Percentiles rank a stretch among this genome's conserved stretches.
Evolutionary conservation across 2,329 filamentous ascomycete genomes (phyloP).

Genomic region (Malbranchea zuffiana): DNA sequence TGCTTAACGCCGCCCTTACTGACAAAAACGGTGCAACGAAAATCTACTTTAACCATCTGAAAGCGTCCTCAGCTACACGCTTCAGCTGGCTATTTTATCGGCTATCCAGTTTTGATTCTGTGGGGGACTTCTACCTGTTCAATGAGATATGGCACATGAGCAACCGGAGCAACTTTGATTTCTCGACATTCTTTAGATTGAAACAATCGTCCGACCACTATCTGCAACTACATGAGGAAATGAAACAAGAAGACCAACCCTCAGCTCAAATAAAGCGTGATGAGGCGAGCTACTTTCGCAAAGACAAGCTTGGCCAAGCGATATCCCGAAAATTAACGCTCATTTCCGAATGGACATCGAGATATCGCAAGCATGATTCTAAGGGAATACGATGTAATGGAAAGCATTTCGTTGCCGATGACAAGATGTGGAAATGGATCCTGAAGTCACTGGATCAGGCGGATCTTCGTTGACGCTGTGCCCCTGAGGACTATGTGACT

Average conservation of each 20-base stretch:
- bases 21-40: slow-evolving; percentile 3
- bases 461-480: not conserved
- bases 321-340: slow-evolving; percentile 8
- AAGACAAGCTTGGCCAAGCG: slow-evolving; percentile 6
- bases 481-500: no score
- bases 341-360: slow-evolving; percentile 9
- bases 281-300: slow-evolving; percentile 8
- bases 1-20: not conserved
- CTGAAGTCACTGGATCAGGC: slow-evolving; percentile 9
- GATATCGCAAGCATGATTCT: slow-evolving; percentile 6
- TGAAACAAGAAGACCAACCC: slow-evolving; percentile 8
- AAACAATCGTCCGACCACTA: slow-evolving; percentile 7
- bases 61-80: slow-evolving; percentile 2
- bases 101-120: slow-evolving; percentile 8
- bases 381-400: slow-evolving; percentile 8
- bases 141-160: slow-evolving; percentile 9
- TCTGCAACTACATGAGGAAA: slow-evolving; percentile 6
- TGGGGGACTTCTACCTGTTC: slow-evolving; percentile 6
- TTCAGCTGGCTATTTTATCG: slow-evolving; percentile 8
- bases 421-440: slow-evolving; percentile 9
- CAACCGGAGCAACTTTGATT: slow-evolving; percentile 6
- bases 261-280: not conserved
- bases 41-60: not conserved
- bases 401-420: slow-evolving; percentile 8
- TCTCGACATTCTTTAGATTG: slow-evolving; percentile 5